These are phyloP conservation scores for Aureobasidium lini DNA, from an alignment of 2,329 filamentous ascomycete genomes.

Conservation along the genomic window DNA sequence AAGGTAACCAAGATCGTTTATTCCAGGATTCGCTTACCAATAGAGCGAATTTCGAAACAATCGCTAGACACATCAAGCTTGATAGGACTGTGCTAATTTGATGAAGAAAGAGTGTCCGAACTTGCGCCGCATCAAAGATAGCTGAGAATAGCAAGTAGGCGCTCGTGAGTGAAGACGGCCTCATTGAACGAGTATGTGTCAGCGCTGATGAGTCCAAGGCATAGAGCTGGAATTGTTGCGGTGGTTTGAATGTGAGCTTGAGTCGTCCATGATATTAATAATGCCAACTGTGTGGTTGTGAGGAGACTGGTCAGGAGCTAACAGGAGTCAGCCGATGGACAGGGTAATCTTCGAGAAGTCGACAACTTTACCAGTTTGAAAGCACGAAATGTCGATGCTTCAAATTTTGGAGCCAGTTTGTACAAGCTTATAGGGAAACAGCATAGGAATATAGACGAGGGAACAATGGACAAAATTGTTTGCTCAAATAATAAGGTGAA, in stretches of 20 bases:
- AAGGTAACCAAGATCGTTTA: background rate
- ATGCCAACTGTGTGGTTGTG: background rate
- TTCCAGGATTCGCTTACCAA: background rate
- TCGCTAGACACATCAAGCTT: background rate
- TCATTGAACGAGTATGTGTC: background rate
- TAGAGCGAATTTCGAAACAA: background rate
- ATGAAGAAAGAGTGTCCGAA: background rate
- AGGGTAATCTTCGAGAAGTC: background rate
- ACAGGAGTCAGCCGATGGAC: background rate
- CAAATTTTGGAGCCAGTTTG: background rate
- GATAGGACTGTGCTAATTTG: background rate
- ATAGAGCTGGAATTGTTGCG: background rate
- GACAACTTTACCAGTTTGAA: background rate
- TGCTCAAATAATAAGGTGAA: background rate
- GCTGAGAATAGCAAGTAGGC: background rate
- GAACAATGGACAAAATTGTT: background rate
- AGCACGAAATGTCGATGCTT: background rate
- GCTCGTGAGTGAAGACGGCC: background rate
- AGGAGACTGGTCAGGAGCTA: background rate
- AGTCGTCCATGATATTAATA: background rate
- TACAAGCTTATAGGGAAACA: background rate
- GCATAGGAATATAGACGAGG: background rate
- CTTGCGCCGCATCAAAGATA: background rate
- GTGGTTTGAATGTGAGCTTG: background rate
- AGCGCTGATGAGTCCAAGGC: background rate